Evolutionary conservation across 2,329 filamentous ascomycete genomes (phyloP).

Genomic region (Hirsutella thompsonii): DNA sequence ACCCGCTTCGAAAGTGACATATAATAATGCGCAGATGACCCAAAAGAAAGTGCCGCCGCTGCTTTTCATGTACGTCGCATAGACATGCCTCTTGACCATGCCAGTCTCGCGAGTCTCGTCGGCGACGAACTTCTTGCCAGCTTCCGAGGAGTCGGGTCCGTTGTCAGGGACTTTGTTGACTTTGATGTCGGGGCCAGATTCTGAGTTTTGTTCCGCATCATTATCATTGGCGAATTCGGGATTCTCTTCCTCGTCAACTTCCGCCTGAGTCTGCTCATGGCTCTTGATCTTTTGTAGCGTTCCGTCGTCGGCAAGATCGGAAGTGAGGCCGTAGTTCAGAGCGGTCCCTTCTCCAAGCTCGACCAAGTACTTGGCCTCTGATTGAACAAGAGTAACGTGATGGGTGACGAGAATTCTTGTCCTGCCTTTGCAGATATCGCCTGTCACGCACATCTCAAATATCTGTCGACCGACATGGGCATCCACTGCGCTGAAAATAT

Average conservation of each 20-base stretch:
- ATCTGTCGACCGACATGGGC: constrained; percentile 70
- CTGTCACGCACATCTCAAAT: constrained; percentile 62
- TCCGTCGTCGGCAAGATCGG: constrained; percentile 48
- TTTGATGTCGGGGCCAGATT: constrained; percentile 24
- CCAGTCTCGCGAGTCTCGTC: constrained; percentile 63
- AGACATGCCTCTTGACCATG: constrained; percentile 54
- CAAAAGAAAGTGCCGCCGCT: constrained; percentile 53
- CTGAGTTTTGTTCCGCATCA: too few species aligned
- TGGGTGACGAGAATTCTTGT: constrained; percentile 74
- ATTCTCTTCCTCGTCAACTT: constrained; percentile 35
- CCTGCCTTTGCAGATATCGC: constrained; percentile 53
- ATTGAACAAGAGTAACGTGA: constrained; percentile 58
- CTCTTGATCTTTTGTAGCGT: constrained; percentile 43
- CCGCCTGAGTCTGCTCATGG: constrained; percentile 34
- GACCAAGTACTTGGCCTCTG: constrained; percentile 61
- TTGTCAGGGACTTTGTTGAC: constrained; percentile 21
- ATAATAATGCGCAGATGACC: constrained; percentile 39
- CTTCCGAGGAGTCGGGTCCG: constrained; percentile 34
- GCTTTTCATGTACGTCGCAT: constrained; percentile 51
- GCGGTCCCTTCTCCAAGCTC: constrained; percentile 58
- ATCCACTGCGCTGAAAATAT: constrained; percentile 75
- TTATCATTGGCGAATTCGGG: too few species aligned
- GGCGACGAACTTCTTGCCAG: constrained; percentile 59
- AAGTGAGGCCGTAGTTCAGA: constrained; percentile 49
- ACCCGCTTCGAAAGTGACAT: constrained; percentile 39